Percentiles rank a stretch among this genome's conserved stretches.
These are phyloP conservation scores for Fusarium sp. DNA, from an alignment of 2,329 filamentous ascomycete genomes.

Conservation along the genomic window DNA sequence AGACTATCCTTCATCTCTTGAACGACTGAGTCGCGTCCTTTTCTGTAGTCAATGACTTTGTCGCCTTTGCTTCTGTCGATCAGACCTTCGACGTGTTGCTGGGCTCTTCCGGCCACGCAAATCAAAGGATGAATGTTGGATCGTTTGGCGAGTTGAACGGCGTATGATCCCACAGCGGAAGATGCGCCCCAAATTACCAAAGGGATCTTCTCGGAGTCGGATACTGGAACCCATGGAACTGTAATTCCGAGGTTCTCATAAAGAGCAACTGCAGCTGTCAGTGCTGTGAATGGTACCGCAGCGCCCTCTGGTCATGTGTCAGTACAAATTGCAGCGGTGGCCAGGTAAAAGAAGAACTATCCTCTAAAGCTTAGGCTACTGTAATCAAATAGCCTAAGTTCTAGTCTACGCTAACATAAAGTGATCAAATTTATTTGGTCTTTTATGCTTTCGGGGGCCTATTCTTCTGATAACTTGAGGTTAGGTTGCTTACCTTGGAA, in stretches of 20 bases:
- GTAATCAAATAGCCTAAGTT: no score
- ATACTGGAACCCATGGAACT: background rate
- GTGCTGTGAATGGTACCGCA: constrained; percentile 10
- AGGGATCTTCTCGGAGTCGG: background rate
- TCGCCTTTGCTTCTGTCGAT: constrained; percentile 26
- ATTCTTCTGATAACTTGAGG: no score
- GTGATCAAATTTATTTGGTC: no score
- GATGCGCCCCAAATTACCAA: constrained; percentile 33
- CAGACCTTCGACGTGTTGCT: constrained; percentile 18
- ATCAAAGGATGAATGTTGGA: constrained; percentile 33
- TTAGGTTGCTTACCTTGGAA: constrained; percentile 8
- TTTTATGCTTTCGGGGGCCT: no score
- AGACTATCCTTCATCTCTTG: constrained; percentile 1
- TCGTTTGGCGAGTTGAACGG: constrained; percentile 18
- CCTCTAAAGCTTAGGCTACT: no score
- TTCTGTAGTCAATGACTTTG: constrained; percentile 31
- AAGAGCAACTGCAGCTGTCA: constrained; percentile 27
- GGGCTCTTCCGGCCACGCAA: constrained; percentile 26
- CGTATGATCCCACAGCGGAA: constrained; percentile 28
- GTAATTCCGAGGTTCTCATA: constrained; percentile 11
- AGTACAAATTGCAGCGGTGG: background rate
- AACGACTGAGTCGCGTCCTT: background rate
- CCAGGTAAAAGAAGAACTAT: background rate
- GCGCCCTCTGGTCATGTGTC: constrained; percentile 10
- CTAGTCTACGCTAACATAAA: no score